Percentiles rank a stretch among this genome's conserved stretches.
These are phyloP conservation scores for Scenedesmus sp. DNA, from an alignment of 163 green algal genomes.

Conservation along the genomic window DNA sequence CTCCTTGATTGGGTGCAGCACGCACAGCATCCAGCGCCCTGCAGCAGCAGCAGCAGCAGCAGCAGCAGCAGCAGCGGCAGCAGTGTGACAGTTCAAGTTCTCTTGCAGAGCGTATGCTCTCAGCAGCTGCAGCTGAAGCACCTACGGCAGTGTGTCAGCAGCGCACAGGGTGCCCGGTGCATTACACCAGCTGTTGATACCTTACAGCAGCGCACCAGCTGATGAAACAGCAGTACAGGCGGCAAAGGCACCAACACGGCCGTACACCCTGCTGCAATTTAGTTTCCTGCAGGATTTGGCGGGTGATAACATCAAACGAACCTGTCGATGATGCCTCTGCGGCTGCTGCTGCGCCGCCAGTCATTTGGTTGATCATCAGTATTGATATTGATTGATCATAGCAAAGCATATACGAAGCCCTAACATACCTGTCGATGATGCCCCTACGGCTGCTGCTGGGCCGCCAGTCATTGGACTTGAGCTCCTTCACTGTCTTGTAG, in stretches of 20 bases:
- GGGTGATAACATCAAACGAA: no score
- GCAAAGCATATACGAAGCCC: no score
- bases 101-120: background rate
- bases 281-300: no score
- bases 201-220: no score
- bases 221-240: no score
- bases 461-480: slow-evolving; percentile 30
- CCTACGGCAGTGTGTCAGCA: background rate
- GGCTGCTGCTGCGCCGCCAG: no score
- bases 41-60: slow-evolving; percentile 32
- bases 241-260: no score
- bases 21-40: slow-evolving; percentile 31
- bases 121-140: background rate
- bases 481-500: slow-evolving; percentile 28
- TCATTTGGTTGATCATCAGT: no score
- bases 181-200: no score
- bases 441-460: background rate
- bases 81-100: background rate
- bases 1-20: background rate
- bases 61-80: background rate
- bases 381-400: no score
- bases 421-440: background rate
- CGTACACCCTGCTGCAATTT: no score
- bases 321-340: no score
- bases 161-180: background rate